Conservation (phyloP, 1,139 yeast species). For the Suhomyces bribrorum region DNA sequence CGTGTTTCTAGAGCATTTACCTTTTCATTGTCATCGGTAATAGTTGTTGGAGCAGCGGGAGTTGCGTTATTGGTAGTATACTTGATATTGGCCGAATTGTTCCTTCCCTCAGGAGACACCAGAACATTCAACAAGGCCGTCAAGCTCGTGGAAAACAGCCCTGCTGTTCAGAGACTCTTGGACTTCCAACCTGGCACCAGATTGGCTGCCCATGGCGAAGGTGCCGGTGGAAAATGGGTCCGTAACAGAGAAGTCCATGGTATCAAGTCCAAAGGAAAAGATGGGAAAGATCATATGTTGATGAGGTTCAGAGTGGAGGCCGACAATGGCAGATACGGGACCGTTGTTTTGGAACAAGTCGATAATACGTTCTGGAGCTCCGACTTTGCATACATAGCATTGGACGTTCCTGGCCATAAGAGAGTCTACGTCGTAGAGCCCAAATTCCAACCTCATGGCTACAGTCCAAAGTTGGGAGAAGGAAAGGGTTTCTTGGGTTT, state of each 20-base stretch:
- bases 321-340: constrained; percentile 50
- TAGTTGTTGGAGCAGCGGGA: constrained; percentile 69
- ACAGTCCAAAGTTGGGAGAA: constrained; percentile 32
- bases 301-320: constrained; percentile 90
- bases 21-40: constrained; percentile 58
- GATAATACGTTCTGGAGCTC: constrained; percentile 67
- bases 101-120: constrained; percentile 90
- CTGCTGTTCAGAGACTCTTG: constrained; percentile 57
- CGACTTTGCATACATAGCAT: constrained; percentile 70
- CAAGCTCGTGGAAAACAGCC: constrained; percentile 68
- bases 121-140: constrained; percentile 87
- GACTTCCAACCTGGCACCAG: constrained; percentile 56
- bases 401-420: constrained; percentile 72
- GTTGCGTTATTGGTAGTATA: constrained; percentile 72
- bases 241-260: constrained; percentile 79
- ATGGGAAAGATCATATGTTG: constrained; percentile 76
- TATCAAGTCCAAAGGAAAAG: constrained; percentile 57
- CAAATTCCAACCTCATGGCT: constrained; percentile 42
- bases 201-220: constrained; percentile 83
- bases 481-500: constrained; percentile 71
- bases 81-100: constrained; percentile 72
- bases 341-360: constrained; percentile 77
- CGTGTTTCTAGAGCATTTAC: constrained; percentile 57
- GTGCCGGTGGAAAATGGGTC: constrained; percentile 72
- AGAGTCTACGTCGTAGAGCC: constrained; percentile 75